A percentile compares a stretch with the other conserved stretches of the same genome.
Conservation (phyloP, 306 rosid genomes). For the Abrus precatorius region DNA sequence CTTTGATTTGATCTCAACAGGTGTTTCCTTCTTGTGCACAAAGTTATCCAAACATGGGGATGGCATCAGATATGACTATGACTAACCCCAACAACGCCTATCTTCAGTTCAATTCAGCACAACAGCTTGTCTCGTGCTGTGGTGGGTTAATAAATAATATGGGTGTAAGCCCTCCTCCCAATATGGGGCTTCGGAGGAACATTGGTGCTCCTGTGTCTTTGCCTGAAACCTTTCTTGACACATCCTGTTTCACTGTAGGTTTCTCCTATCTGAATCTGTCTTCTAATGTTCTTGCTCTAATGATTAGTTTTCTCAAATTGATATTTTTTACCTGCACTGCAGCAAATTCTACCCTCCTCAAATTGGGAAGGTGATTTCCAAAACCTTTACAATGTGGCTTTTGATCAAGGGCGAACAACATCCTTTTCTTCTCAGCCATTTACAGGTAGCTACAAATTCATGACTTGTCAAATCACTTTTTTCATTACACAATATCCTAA, state of each 20-base stretch:
- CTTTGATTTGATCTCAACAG: slow-evolving; percentile 54
- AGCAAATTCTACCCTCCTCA: slow-evolving; percentile 69
- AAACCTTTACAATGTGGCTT: slow-evolving; percentile 59
- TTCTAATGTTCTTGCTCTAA: not conserved
- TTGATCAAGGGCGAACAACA: slow-evolving; percentile 63
- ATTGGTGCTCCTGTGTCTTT: slow-evolving; percentile 66
- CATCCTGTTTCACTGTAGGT: slow-evolving; percentile 76
- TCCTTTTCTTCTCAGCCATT: slow-evolving; percentile 70
- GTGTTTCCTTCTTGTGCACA: slow-evolving; percentile 65
- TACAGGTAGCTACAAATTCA: slow-evolving; percentile 62
- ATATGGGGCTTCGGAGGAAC: slow-evolving; percentile 65
- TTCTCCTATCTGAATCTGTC: not conserved
- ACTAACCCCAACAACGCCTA: slow-evolving; percentile 65
- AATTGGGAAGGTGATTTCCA: slow-evolving; percentile 75
- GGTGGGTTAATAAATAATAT: slow-evolving; percentile 67
- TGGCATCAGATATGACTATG: slow-evolving; percentile 58
- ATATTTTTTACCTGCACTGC: slow-evolving; percentile 39
- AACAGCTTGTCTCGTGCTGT: slow-evolving; percentile 67
- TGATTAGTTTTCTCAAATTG: slow-evolving; percentile 13
- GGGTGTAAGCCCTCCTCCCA: slow-evolving; percentile 64
- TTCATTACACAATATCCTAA: slow-evolving; percentile 21
- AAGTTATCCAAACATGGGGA: slow-evolving; percentile 65
- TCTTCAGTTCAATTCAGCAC: slow-evolving; percentile 68
- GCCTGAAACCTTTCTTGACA: slow-evolving; percentile 71
- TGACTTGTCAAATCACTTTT: slow-evolving; percentile 48